Conservation (phyloP, 2,329 filamentous ascomycete genomes). For the Trichoderma guizhouense region DNA sequence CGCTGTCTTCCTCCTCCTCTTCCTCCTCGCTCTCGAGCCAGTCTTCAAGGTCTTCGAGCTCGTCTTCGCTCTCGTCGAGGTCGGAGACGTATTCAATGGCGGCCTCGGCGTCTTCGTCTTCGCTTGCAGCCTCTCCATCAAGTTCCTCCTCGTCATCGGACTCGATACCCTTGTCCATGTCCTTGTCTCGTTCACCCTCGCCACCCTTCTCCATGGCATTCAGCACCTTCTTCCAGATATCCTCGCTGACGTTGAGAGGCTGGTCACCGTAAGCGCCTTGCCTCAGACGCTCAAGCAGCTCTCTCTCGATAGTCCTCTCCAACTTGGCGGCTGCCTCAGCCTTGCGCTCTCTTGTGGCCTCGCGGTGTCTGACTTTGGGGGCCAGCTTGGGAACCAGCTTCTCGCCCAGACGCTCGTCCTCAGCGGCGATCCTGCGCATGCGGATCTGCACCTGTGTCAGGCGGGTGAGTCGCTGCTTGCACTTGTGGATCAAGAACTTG, state of each 20-base stretch:
- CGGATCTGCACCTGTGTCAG: conserved; percentile 87
- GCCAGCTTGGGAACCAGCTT: conserved; percentile 83
- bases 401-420: conserved; percentile 87
- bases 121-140: conserved; percentile 67
- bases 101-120: conserved; percentile 68
- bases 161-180: conserved; percentile 82
- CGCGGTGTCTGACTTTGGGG: conserved; percentile 78
- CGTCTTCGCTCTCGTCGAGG: conserved; percentile 78
- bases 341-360: conserved; percentile 72
- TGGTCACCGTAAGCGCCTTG: conserved; percentile 93
- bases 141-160: conserved; percentile 65
- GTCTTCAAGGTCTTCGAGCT: conserved; percentile 79
- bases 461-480: conserved; percentile 91
- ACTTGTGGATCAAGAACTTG: conserved; percentile 89
- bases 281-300: conserved; percentile 84
- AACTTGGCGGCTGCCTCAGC: conserved; percentile 85
- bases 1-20: conserved; percentile 56
- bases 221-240: conserved; percentile 96
- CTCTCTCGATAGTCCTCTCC: conserved; percentile 91
- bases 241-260: conserved; percentile 90
- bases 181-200: conserved; percentile 77
- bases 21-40: conserved; percentile 76
- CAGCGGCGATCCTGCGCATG: conserved; percentile 75
- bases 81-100: conserved; percentile 93
- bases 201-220: conserved; percentile 84